Conservation (phyloP, 1,284 basidiomycete species). For the Tilletiaria anomala region DNA sequence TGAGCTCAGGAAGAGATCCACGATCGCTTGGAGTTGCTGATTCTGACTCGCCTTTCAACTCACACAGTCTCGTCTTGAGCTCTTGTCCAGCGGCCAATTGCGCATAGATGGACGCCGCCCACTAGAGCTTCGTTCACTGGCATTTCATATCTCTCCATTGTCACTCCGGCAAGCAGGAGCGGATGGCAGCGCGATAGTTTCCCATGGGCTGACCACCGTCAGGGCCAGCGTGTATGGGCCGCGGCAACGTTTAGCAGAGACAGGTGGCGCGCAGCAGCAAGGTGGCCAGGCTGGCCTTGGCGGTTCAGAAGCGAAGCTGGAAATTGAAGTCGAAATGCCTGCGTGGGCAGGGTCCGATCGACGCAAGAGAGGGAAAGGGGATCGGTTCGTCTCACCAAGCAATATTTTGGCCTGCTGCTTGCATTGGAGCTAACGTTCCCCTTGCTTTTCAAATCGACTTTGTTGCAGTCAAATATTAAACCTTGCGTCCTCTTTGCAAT, state of each 20-base stretch:
- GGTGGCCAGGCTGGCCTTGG: constrained; percentile 45
- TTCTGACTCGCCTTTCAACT: neutral
- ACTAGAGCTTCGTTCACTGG: constrained; percentile 71
- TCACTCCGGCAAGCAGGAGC: constrained; percentile 47
- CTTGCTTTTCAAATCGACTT: constrained; percentile 3
- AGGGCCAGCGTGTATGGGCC: constrained; percentile 79
- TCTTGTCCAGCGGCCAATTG: constrained; percentile 64
- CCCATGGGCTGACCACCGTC: constrained; percentile 80
- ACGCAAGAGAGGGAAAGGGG: constrained; percentile 53
- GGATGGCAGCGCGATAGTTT: constrained; percentile 69
- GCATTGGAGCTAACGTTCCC: constrained; percentile 1
- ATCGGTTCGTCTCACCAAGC: no score
- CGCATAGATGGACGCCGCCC: constrained; percentile 82
- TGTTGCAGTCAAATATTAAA: constrained; percentile 67
- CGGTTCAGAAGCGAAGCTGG: constrained; percentile 54
- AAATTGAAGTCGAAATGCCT: constrained; percentile 48
- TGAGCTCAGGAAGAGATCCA: no score
- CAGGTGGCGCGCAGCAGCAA: neutral
- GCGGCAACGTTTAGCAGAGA: constrained; percentile 8
- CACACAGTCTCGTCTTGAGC: constrained; percentile 57
- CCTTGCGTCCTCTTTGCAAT: constrained; percentile 68
- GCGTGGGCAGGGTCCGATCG: constrained; percentile 70
- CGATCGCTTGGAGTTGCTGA: no score
- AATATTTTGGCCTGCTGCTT: no score
- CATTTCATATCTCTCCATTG: constrained; percentile 58